Base-by-base conservation (phyloP, 1,284 basidiomycete genomes). In the Phellopilus nigrolimitatus region DNA sequence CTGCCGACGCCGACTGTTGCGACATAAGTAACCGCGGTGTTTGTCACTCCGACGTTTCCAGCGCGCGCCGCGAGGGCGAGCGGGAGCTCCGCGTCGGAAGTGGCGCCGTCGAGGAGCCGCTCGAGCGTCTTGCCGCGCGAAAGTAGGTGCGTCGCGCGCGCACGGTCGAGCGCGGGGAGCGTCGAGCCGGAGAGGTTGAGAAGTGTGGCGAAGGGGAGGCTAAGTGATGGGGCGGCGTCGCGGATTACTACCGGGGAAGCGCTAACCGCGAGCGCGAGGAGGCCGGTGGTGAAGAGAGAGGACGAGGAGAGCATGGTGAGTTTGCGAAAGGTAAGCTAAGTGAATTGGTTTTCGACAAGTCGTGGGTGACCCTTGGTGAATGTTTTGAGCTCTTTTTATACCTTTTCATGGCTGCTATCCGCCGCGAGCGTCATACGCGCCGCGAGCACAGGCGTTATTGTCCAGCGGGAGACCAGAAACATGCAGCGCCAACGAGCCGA, bases 61-160 rank as follows among this genome's bases (percentile, higher is more conserved):
- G n/a, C n/a, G n/a, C n/a, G n/a, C n/a, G n/a, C n/a, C n/a, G 19
- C 31, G 33, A 3, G 13, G 15, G 13, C n/a, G 6, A 24, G 40
- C 17, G 8, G 31, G 31, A 33, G n/a, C n/a, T 9, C 31, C n/a
- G 31, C n/a, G 31, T 9, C n/a, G 31, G 31, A 33, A 9, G 8
- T 33, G 31, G 9, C 31, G n/a, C 31, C 31, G 31, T 60, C 36
- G 68, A 67, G 15, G 59, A 59, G 3, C 65, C 63, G n/a, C n/a
- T n/a, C n/a, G n/a, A n/a, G n/a, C n/a, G n/a, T n/a, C n/a, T n/a
- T n/a, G n/a, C n/a, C n/a, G n/a, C n/a, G n/a, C n/a, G n/a, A n/a
- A n/a, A n/a, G n/a, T n/a, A n/a, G n/a, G n/a, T n/a, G n/a, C n/a
- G n/a, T n/a, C n/a, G n/a, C n/a, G n/a, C n/a, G n/a, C n/a, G n/a